A percentile compares a stretch with the other conserved stretches of the same genome.
These are phyloP conservation scores for Marasmius oreades DNA, from an alignment of 1,284 basidiomycete species.

Conservation along the genomic window DNA sequence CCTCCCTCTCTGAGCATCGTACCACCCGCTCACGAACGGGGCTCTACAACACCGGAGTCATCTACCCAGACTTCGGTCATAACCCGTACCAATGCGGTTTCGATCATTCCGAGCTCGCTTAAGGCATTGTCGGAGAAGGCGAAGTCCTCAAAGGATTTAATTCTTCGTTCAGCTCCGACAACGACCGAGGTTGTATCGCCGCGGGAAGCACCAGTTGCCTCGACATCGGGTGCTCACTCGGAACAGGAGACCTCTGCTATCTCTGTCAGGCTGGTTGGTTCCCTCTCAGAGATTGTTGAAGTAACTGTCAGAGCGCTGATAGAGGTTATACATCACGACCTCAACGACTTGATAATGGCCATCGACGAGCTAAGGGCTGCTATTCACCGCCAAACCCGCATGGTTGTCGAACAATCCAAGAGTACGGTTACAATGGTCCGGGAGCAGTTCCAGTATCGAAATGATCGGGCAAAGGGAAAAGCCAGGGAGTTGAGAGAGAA, in stretches of 20 bases:
- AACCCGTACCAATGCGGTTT: constrained; percentile 10
- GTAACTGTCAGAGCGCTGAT: constrained; percentile 38
- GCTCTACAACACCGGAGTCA: constrained; percentile 32
- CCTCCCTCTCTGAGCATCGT: constrained; percentile 50
- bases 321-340: constrained; percentile 42
- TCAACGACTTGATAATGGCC: constrained; percentile 57
- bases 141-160: constrained; percentile 34
- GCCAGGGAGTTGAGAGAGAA: constrained; percentile 52
- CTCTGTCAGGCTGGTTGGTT: constrained; percentile 41
- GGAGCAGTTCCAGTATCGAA: constrained; percentile 45
- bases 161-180: constrained; percentile 28
- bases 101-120: constrained; percentile 13
- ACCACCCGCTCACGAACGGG: constrained; percentile 50
- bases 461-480: constrained; percentile 52
- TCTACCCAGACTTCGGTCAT: constrained; percentile 23
- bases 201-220: constrained; percentile 9
- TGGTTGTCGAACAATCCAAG: constrained; percentile 44
- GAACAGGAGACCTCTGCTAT: constrained; percentile 23
- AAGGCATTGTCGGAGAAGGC: constrained; percentile 31
- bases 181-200: constrained; percentile 22
- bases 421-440: constrained; percentile 42
- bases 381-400: constrained; percentile 44
- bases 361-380: constrained; percentile 55
- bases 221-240: constrained; percentile 20
- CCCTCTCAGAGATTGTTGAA: constrained; percentile 51